Evolutionary conservation across 2,329 filamentous ascomycete genomes (phyloP).

Genomic region (Microcyclospora pomicola): DNA sequence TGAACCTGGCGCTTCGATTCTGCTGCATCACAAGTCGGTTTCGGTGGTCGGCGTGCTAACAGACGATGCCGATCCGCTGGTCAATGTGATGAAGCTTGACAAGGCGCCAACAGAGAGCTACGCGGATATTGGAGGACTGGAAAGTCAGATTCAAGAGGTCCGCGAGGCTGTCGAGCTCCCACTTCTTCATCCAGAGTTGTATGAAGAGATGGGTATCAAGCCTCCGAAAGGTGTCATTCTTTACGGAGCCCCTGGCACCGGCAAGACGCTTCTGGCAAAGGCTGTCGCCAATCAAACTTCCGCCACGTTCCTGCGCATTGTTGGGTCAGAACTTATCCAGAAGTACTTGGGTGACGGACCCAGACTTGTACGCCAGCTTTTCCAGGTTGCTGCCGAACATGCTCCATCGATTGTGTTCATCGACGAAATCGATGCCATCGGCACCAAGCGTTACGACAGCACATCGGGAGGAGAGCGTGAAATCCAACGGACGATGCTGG

Average conservation of each 20-base stretch:
- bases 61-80: constrained; percentile 86
- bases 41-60: constrained; percentile 95
- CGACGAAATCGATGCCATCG: constrained; percentile 97
- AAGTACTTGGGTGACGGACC: constrained; percentile 97
- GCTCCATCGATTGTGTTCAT: constrained; percentile 97
- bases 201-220: constrained; percentile 99
- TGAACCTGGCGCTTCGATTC: constrained; percentile 86
- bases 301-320: constrained; percentile 92
- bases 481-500: constrained; percentile 96
- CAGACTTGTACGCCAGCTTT: constrained; percentile 86
- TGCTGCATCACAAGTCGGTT: constrained; percentile 94
- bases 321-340: constrained; percentile 93
- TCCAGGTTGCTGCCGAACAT: constrained; percentile 90
- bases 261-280: constrained; percentile 91
- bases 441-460: constrained; percentile 96
- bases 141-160: constrained; percentile 93
- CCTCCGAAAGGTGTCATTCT: constrained; percentile 98
- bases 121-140: constrained; percentile 92
- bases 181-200: constrained; percentile 86
- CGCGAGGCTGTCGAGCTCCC: constrained; percentile 93
- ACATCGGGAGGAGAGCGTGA: constrained; percentile 94
- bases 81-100: constrained; percentile 98
- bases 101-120: constrained; percentile 98
- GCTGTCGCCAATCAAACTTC: constrained; percentile 98
- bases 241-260: constrained; percentile 91